Percentiles rank a stretch among this genome's conserved stretches.
These are phyloP conservation scores for Termitomyces sp. DNA, from an alignment of 768 basidiomycete genomes.

Conservation along the genomic window DNA sequence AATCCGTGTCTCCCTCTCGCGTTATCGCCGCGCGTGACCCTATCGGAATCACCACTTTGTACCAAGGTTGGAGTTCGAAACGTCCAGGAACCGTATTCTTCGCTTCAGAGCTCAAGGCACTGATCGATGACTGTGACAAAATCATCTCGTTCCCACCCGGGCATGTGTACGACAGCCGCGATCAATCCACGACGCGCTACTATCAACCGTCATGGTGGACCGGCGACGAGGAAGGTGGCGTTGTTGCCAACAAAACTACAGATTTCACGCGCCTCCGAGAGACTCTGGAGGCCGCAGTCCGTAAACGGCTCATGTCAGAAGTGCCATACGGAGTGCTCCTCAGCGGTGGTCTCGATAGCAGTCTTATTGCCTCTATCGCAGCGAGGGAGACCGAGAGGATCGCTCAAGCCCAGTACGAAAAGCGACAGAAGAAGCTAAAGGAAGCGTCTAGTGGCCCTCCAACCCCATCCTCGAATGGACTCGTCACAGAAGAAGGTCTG, in stretches of 20 bases:
- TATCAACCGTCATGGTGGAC: constrained; percentile 88
- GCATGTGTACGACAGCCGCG: constrained; percentile 88
- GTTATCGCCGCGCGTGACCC: constrained; percentile 96
- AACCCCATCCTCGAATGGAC: constrained; percentile 33
- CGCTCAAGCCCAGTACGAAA: constrained; percentile 69
- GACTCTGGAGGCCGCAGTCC: constrained; percentile 84
- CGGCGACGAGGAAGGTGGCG: constrained; percentile 63
- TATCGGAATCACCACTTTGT: constrained; percentile 97
- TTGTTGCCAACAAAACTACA: constrained; percentile 52
- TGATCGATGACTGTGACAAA: constrained; percentile 88
- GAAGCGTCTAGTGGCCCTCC: constrained; percentile 50
- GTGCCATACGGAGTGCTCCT: constrained; percentile 97
- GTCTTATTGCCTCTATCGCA: constrained; percentile 92
- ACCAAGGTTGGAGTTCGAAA: constrained; percentile 90
- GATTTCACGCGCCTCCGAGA: constrained; percentile 72
- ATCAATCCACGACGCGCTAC: constrained; percentile 74
- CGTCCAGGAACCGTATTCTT: constrained; percentile 84
- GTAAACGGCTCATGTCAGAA: constrained; percentile 95
- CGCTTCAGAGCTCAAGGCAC: constrained; percentile 91
- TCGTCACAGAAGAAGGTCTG: constrained; percentile 52
- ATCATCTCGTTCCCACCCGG: constrained; percentile 97
- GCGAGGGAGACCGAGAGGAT: constrained; percentile 93
- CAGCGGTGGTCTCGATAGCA: constrained; percentile 93
- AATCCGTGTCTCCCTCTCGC: constrained; percentile 82
- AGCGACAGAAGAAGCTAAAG: constrained; percentile 54